Percentiles rank a stretch among this genome's conserved stretches.
These are phyloP conservation scores for Annulohypoxylon nitens DNA, from an alignment of 495 filamentous ascomycete genomes.

Conservation along the genomic window DNA sequence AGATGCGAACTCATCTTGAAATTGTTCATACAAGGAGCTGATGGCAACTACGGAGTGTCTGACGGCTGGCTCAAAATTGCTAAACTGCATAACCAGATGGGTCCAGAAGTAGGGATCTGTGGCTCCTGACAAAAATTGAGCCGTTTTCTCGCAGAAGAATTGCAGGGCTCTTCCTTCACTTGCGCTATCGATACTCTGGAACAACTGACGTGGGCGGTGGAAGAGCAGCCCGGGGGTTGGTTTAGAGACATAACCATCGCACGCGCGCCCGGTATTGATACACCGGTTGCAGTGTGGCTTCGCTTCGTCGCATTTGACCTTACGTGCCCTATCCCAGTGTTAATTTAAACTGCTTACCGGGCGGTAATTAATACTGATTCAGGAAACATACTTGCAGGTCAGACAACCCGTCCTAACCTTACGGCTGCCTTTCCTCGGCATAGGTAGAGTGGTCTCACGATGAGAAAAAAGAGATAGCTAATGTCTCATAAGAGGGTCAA, in stretches of 20 bases:
- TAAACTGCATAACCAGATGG: slow-evolving; percentile 62
- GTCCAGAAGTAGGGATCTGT: slow-evolving; percentile 68
- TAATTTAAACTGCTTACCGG: slow-evolving; percentile 9
- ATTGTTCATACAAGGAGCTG: slow-evolving; percentile 52
- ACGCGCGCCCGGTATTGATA: slow-evolving; percentile 47
- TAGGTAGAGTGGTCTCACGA: slow-evolving; percentile 15
- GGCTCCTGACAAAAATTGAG: slow-evolving; percentile 55
- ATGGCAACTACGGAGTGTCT: slow-evolving; percentile 68
- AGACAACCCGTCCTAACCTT: slow-evolving; percentile 56
- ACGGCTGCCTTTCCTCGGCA: slow-evolving; percentile 55
- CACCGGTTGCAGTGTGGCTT: slow-evolving; percentile 53
- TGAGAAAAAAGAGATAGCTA: not conserved
- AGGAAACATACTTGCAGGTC: slow-evolving; percentile 56
- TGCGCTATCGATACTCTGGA: slow-evolving; percentile 41
- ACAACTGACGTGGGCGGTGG: slow-evolving; percentile 43
- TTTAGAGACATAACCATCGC: slow-evolving; percentile 50
- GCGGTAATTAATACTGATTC: slow-evolving; percentile 1
- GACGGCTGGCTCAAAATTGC: slow-evolving; percentile 64
- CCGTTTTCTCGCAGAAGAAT: slow-evolving; percentile 59
- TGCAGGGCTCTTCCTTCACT: slow-evolving; percentile 56
- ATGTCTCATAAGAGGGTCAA: not conserved
- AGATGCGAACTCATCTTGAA: slow-evolving; percentile 28
- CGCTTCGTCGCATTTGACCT: slow-evolving; percentile 57
- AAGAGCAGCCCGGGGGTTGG: slow-evolving; percentile 47
- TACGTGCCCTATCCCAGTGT: slow-evolving; percentile 45